Conservation (phyloP, 139 green algal species). For the Picochlorum sp. region DNA sequence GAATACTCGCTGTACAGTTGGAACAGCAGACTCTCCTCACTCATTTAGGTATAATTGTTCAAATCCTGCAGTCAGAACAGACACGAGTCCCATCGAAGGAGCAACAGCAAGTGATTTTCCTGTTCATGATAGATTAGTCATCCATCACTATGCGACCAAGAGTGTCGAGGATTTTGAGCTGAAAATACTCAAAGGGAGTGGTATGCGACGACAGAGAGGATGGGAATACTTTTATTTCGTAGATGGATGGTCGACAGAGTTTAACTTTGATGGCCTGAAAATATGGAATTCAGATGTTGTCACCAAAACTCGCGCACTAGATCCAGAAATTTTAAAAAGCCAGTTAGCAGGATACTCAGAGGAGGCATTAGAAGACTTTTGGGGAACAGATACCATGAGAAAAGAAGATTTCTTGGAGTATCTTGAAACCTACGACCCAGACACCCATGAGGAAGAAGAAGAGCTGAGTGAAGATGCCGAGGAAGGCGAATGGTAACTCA, state of each 20-base stretch:
- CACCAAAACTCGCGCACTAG: conserved; percentile 1
- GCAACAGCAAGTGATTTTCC: neutral
- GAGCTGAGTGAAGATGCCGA: neutral
- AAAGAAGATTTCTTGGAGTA: neutral
- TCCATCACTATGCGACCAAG: conserved; percentile 46
- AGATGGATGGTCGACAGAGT: conserved; percentile 25
- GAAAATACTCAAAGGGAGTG: conserved; percentile 38
- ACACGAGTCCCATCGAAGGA: conserved; percentile 16
- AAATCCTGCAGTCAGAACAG: conserved; percentile 22
- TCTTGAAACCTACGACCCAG: neutral
- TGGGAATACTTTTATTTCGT: conserved; percentile 38
- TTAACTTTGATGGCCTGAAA: conserved; percentile 15
- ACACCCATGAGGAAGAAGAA: neutral
- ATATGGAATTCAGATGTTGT: conserved; percentile 12
- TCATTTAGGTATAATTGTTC: conserved; percentile 28
- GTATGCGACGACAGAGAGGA: conserved; percentile 31
- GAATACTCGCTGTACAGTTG: conserved; percentile 18
- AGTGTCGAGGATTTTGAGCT: conserved; percentile 32
- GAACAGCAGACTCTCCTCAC: conserved; percentile 15
- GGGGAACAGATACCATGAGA: conserved; percentile 1
- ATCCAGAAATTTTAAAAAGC: neutral
- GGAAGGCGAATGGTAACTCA: neutral
- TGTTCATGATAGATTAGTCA: conserved; percentile 16
- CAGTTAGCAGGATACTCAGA: conserved; percentile 13
- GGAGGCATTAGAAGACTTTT: conserved; percentile 23